Conservation (phyloP, 768 basidiomycete species). For the Phylloporus rhodoxanthus region DNA sequence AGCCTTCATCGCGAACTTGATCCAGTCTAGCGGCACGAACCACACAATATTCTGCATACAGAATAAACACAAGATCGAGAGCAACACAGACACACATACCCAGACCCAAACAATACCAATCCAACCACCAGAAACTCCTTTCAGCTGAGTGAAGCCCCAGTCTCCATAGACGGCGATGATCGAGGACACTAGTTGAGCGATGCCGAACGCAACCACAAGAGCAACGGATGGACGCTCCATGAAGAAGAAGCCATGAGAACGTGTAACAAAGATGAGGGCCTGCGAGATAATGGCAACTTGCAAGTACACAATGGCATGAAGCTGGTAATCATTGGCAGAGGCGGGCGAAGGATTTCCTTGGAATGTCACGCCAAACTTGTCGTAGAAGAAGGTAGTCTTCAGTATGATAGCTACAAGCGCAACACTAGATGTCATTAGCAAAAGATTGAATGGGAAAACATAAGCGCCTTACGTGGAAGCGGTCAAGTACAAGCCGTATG, state of each 20-base stretch:
- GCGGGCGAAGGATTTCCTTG: constrained; percentile 23
- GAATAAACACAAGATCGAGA: constrained; percentile 8
- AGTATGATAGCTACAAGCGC: constrained; percentile 79
- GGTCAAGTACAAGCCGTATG: constrained; percentile 92
- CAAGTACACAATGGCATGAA: constrained; percentile 90
- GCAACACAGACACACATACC: constrained; percentile 44
- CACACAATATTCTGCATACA: constrained; percentile 76
- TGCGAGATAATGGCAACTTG: constrained; percentile 99
- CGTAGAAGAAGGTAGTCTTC: constrained; percentile 84
- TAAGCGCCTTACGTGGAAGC: constrained; percentile 67
- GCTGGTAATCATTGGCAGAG: constrained; percentile 52
- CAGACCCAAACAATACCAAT: constrained; percentile 97
- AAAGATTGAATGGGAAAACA: not conserved
- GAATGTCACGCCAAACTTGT: constrained; percentile 73
- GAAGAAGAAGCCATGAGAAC: constrained; percentile 94
- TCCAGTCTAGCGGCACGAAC: constrained; percentile 92
- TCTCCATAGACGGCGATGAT: constrained; percentile 92
- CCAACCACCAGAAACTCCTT: constrained; percentile 82
- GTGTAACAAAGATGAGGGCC: constrained; percentile 94
- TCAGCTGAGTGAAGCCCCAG: constrained; percentile 91
- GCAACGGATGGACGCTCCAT: constrained; percentile 92
- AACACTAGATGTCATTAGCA: constrained; percentile 40
- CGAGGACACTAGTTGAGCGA: constrained; percentile 91
- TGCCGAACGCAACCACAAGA: constrained; percentile 81
- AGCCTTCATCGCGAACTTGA: constrained; percentile 96